Evolutionary conservation across 495 filamentous ascomycete species (phyloP), one percentile per base, ranked within the genome.

Genomic region (Neurospora cerealis): DNA sequence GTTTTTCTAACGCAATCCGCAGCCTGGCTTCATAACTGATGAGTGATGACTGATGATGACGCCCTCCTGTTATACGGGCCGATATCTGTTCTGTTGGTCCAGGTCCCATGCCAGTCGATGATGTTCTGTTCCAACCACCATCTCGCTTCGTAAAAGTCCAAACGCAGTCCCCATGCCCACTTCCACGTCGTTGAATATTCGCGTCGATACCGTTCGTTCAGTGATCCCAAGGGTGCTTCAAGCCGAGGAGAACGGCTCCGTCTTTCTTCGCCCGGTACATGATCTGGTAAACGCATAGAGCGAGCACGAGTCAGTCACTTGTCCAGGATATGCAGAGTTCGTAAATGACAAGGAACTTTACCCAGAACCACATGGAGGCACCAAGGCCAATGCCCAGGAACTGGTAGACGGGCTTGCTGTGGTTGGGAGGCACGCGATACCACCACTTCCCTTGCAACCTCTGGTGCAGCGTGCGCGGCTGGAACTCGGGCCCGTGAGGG

Each of bases 281-380:
- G 76, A 97, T 84, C 94, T 97, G 76, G 73, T 28, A 41, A 73
- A 32, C 38, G 19, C 39, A 37, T 8, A 44, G 69, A 21, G 24
- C 34, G 69, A 38, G 24, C 28, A 69, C 40, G n/a, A 42, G 34
- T 71, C 32, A 73, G 72, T 71, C n/a, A 72, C 60, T 9, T 9
- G 34, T n/a, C 24, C 34, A 34, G 1, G 21, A 32, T 8, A 69
- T 70, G 32, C 54, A 73, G 70, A 42, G 41, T 41, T 28, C 42
- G 69, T 32, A 15, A 24, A 13, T 17, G 34, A 39, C 40, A 46
- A 66, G 21, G 40, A 74, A 66, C 79, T 92, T 78, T 88, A 99
- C 96, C 83, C 94, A 98, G 85, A 98, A 98, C 96, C 96, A 99
- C 96, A 98, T 99, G 85, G 91, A 92, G 28, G 96, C 96, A 74